Percentiles rank a stretch among this genome's conserved stretches.
Conservation (phyloP, 2,329 filamentous ascomycete genomes). For the Alternaria sp. region DNA sequence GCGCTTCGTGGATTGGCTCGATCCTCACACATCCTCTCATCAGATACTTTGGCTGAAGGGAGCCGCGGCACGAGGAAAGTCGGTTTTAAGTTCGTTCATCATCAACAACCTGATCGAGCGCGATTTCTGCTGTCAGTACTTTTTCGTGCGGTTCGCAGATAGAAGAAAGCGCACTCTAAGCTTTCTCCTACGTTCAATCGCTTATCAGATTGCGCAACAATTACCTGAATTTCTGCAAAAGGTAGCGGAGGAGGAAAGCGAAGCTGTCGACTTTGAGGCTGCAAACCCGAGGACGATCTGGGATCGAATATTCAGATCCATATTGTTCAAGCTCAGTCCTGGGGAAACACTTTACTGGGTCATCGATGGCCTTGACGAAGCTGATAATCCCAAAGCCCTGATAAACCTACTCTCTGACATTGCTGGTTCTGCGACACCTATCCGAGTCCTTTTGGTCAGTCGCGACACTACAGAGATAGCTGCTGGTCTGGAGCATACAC, state of each 20-base stretch:
- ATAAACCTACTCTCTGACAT: neutral
- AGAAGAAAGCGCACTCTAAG: neutral
- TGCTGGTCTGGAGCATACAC: neutral
- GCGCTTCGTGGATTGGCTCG: neutral
- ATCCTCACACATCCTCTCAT: neutral
- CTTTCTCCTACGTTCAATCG: neutral
- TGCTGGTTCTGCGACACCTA: neutral
- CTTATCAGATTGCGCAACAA: neutral
- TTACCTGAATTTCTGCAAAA: neutral
- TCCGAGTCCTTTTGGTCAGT: neutral
- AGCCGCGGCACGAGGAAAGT: neutral
- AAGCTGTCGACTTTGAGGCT: neutral
- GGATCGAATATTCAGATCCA: neutral
- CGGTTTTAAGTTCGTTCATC: neutral
- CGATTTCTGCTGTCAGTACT: neutral
- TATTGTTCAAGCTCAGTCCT: neutral
- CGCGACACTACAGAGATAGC: neutral
- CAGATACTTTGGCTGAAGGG: neutral
- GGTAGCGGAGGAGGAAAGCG: neutral
- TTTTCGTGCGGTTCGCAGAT: neutral
- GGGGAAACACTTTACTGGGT: neutral
- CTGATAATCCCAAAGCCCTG: neutral
- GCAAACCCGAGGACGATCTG: neutral
- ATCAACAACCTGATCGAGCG: neutral
- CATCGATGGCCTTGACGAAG: neutral